Evolutionary conservation across 805 yeast species (phyloP).

Genomic region (Hanseniaspora singularis): DNA sequence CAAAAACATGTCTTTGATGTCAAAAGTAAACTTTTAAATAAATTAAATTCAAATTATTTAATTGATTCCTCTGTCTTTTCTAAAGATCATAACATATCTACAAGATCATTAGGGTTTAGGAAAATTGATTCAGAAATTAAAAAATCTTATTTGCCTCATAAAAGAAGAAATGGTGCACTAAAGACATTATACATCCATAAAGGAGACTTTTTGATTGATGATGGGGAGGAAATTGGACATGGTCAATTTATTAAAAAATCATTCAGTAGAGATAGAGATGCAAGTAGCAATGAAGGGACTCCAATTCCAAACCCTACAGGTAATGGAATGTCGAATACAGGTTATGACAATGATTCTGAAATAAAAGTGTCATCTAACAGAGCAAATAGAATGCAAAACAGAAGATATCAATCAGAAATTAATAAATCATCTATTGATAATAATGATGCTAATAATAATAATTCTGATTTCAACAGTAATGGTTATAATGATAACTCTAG

Average conservation of each 20-base stretch:
- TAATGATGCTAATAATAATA: background rate
- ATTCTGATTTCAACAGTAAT: conserved; percentile 57
- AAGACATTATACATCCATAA: conserved; percentile 56
- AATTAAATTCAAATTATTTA: background rate
- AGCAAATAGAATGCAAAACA: conserved; percentile 67
- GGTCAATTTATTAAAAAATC: conserved; percentile 33
- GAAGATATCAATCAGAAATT: conserved; percentile 72
- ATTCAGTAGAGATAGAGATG: background rate
- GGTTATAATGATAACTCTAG: conserved; percentile 68
- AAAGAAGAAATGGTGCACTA: conserved; percentile 56
- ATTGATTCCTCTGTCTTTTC: conserved; percentile 2
- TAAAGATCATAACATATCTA: background rate
- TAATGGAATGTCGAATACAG: conserved; percentile 16
- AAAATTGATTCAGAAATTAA: conserved; percentile 66
- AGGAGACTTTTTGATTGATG: conserved; percentile 34
- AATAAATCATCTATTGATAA: background rate
- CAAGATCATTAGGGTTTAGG: conserved; percentile 47
- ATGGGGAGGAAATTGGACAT: conserved; percentile 17
- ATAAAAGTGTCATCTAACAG: conserved; percentile 15
- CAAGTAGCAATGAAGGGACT: conserved; percentile 14
- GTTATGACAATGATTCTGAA: conserved; percentile 15
- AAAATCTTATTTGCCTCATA: conserved; percentile 68
- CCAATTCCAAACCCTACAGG: conserved; percentile 20
- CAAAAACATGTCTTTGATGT: conserved; percentile 5
- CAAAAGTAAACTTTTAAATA: background rate